Evolutionary conservation across 805 yeast genomes (phyloP), one percentile per base, ranked within the genome.

Genomic region (Starmera pachycereana): DNA sequence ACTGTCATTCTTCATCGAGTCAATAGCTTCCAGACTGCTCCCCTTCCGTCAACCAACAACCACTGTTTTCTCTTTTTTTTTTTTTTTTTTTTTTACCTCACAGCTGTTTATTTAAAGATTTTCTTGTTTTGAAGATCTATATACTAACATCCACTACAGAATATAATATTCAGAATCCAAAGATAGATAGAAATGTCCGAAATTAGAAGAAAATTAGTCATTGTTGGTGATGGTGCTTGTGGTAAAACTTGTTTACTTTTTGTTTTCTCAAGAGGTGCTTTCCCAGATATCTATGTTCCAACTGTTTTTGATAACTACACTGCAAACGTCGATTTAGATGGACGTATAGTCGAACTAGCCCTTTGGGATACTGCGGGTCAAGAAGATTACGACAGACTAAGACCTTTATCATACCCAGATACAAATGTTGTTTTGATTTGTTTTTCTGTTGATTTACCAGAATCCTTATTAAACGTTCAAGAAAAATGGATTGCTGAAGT

Each of bases 281-380:
- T 87, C 72, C 96, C 96, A 44, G 94, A 86, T 63, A 90, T 86
- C 47, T 87, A 87, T 60, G 96, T 88, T 37, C 96, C 96, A 58
- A 87, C 96, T 19, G 97, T 90, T 45, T 90, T 90, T 57, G 97
- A 90, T 63, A 92, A 89, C 71, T 92, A 90, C 64, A 97, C 90
- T 54, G 95, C 97, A 36, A 96, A 88, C 62, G 97, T 90, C 43
- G 96, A 78, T 58, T 81, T 82, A 43, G 90, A 83, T 54, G 94
- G 95, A 38, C 83, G 90, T 65, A 76, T 84, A 60, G 97, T 90
- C 43, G 96, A 89, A 62, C 71, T 88, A 63, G 95, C 96, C 8
- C 71, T 88, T 51, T 88, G 96, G 96, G 96, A 88, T 87, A 88
- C 96, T 51, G 96, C 97, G 41, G 97, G 97, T 49, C 97, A 88